A percentile compares a stretch with the other conserved stretches of the same genome.
phyloP scores from a whole-genome alignment of 306 rosid species.

The Macrotyloma uniflorum region DNA sequence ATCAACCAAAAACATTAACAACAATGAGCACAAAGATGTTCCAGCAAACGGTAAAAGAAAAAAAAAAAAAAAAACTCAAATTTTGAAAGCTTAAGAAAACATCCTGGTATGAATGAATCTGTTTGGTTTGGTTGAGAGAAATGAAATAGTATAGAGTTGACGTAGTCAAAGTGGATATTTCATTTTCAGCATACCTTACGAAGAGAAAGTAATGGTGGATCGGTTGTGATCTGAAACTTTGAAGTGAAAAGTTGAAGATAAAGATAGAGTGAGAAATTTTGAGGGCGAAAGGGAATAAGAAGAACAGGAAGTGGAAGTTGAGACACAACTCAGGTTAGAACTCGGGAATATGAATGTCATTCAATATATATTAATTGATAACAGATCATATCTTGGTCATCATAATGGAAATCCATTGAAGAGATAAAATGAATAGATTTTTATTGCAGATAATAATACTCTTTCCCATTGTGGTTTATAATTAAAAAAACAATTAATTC shows the following conservation, averaged over 20 bases:
- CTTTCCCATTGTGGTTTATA: no score
- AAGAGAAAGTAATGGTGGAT: constrained; percentile 52
- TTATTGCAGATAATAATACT: neutral
- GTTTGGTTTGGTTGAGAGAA: constrained; percentile 32
- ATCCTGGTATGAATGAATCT: constrained; percentile 1
- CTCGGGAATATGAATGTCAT: constrained; percentile 34
- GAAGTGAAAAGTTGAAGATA: constrained; percentile 7
- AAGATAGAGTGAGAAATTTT: neutral
- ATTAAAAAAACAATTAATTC: no score
- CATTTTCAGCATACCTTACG: constrained; percentile 40
- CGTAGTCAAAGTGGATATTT: constrained; percentile 21
- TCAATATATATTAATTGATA: constrained; percentile 33
- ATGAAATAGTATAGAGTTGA: constrained; percentile 14
- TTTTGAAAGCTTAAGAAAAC: neutral
- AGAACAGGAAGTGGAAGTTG: neutral
- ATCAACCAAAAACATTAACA: neutral
- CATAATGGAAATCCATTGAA: constrained; percentile 26
- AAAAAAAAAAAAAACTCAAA: constrained; percentile 20
- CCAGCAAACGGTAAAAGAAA: constrained; percentile 2
- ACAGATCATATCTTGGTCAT: constrained; percentile 28
- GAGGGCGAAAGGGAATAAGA: constrained; percentile 27
- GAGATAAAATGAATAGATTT: neutral
- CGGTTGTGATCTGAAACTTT: constrained; percentile 43
- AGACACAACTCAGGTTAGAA: constrained; percentile 6
- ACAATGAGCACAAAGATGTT: neutral